Base-by-base conservation (phyloP, 345 rosid species). In the Melastoma malabathricum region DNA sequence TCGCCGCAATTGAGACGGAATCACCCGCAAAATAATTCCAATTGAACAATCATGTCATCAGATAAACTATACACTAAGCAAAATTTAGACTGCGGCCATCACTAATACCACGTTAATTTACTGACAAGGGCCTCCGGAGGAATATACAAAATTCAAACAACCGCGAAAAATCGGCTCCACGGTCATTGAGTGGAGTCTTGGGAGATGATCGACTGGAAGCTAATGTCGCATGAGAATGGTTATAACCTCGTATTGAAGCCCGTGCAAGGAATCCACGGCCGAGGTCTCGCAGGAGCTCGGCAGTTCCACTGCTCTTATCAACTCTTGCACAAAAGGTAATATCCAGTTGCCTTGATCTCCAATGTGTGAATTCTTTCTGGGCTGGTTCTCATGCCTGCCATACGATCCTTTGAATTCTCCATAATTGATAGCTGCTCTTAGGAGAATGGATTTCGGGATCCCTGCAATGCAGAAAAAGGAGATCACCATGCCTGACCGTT, bases 351-450 rank as follows among this genome's bases (percentile, higher is more conserved):
- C 69, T 22, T 18, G 48, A 43, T 13, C 38, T 52, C 54, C 64
- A n/a, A n/a, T 44, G 17, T 23, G 19, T 31, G 27, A 47, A 2
- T 50, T 60, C 4, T 52, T 56, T 56, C 56, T 60, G 6, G 44
- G 39, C 20, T 55, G 55, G 55, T 66, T 65, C 17, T 39, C 48
- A n/a, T 51, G 68, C 50, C 58, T 64, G 62, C 83, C 95, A 19
- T 80, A 79, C 6, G 63, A 46, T 38, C 68, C 71, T 66, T 84
- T 96, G 53, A 92, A 84, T 52, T 82, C 84, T 64, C 59, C 61
- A 34, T 96, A 92, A 65, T 81, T 88, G 0, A 47, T 51, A 60
- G 80, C 77, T 18, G 98, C 97, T 23, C 75, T 75, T 57, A 57
- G 49, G 20, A 87, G 93, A 51, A 87, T 76, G 13, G 64, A 53